Percentiles rank a stretch among this genome's conserved stretches.
Conservation (phyloP, 257 asterid species). For the Solanum phureja region DNA sequence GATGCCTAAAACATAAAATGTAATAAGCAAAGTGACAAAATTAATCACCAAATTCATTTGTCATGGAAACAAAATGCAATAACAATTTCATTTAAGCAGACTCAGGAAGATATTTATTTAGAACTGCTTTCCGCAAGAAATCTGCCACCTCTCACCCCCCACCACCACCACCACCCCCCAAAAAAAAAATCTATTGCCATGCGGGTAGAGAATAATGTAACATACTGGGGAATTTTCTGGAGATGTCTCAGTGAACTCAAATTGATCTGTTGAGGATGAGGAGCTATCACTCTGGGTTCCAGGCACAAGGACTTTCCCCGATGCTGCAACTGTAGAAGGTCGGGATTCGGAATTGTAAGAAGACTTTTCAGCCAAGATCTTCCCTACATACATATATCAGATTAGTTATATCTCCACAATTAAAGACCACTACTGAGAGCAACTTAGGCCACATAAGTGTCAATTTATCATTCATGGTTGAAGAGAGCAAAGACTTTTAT, state of each 20-base stretch:
- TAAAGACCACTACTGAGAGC: background rate
- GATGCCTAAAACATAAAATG: conserved; percentile 33
- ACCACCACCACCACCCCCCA: too few species aligned
- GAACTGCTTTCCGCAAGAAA: background rate
- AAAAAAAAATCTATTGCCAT: background rate
- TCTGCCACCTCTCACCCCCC: background rate
- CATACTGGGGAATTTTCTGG: conserved; percentile 50
- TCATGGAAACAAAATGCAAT: background rate
- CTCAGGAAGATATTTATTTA: background rate
- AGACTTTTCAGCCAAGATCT: conserved; percentile 44
- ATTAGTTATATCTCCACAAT: conserved; percentile 3
- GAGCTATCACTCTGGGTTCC: conserved; percentile 46
- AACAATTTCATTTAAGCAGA: background rate
- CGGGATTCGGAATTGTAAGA: conserved; percentile 36
- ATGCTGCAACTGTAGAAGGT: conserved; percentile 48
- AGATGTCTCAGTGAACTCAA: conserved; percentile 29
- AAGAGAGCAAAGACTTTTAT: background rate
- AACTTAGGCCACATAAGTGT: background rate
- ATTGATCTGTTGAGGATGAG: conserved; percentile 22
- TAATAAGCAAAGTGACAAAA: background rate
- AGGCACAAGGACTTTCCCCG: conserved; percentile 79
- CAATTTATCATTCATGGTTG: background rate
- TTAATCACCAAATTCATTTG: background rate
- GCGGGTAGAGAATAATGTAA: background rate
- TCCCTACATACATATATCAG: conserved; percentile 49